Percentiles rank a stretch among this genome's conserved stretches.
These are phyloP conservation scores for Fusarium tanahbumbuense DNA, from an alignment of 2,329 filamentous ascomycete genomes.

Conservation along the genomic window DNA sequence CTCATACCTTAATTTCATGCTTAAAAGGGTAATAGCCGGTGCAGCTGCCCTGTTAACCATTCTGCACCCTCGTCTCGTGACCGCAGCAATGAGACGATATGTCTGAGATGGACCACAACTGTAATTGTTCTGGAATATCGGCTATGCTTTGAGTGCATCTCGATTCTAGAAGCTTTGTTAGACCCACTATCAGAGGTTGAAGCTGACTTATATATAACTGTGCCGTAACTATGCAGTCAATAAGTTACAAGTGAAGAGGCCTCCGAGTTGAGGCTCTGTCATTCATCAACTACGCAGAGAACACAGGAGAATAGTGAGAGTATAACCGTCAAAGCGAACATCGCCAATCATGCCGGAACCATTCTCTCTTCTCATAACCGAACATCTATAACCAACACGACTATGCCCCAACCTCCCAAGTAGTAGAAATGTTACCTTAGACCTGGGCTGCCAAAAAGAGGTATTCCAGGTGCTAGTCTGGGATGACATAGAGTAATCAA, in stretches of 20 bases:
- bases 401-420: not conserved
- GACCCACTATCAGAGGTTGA: not conserved
- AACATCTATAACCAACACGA: not conserved
- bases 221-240: not conserved
- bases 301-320: not conserved
- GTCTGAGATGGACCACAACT: not conserved
- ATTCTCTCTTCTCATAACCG: not conserved
- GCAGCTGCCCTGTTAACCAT: not conserved
- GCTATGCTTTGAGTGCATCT: not conserved
- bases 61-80: too few relatives aligned
- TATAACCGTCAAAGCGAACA: not conserved
- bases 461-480: too few relatives aligned
- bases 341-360: fast-evolving
- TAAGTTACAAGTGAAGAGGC: not conserved
- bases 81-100: not conserved
- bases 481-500: not conserved
- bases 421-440: fast-evolving
- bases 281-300: not conserved
- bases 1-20: not conserved
- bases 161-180: not conserved
- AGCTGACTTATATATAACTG: not conserved
- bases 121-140: not conserved
- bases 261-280: not conserved
- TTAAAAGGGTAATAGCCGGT: not conserved
- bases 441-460: not conserved